These are phyloP conservation scores for Candida pseudofarinosa DNA, from an alignment of 805 yeast species.

Conservation along the genomic window DNA sequence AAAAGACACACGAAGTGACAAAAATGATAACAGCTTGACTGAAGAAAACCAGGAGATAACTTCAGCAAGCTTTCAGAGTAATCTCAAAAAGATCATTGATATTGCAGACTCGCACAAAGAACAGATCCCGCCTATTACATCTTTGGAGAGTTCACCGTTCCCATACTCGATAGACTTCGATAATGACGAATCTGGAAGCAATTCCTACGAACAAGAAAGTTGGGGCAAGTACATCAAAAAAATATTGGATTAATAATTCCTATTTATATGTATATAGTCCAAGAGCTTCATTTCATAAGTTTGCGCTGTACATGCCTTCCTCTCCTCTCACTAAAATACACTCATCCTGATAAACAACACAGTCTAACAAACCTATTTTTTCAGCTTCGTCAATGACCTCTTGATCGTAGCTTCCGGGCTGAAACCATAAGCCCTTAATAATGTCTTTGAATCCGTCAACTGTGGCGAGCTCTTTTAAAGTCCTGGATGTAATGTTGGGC, in stretches of 20 bases:
- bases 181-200: constrained; percentile 6
- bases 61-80: constrained; percentile 33
- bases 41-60: constrained; percentile 30
- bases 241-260: constrained; percentile 23
- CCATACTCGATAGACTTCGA: constrained; percentile 37
- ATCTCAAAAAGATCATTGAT: constrained; percentile 45
- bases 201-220: constrained; percentile 25
- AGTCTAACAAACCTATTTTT: constrained; percentile 27
- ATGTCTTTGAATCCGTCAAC: constrained; percentile 35
- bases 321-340: constrained; percentile 75
- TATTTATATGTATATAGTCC: neutral
- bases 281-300: constrained; percentile 17
- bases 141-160: constrained; percentile 64
- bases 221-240: constrained; percentile 45
- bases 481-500: constrained; percentile 49
- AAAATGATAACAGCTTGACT: neutral
- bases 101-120: constrained; percentile 53
- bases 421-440: constrained; percentile 71
- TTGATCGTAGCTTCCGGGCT: constrained; percentile 71
- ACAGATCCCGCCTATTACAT: constrained; percentile 72
- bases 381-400: constrained; percentile 44
- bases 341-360: constrained; percentile 47
- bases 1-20: neutral
- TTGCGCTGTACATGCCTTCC: constrained; percentile 37
- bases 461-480: constrained; percentile 33